These are phyloP conservation scores for Blastobotrys robertii DNA, from an alignment of 805 yeast species.

Conservation along the genomic window DNA sequence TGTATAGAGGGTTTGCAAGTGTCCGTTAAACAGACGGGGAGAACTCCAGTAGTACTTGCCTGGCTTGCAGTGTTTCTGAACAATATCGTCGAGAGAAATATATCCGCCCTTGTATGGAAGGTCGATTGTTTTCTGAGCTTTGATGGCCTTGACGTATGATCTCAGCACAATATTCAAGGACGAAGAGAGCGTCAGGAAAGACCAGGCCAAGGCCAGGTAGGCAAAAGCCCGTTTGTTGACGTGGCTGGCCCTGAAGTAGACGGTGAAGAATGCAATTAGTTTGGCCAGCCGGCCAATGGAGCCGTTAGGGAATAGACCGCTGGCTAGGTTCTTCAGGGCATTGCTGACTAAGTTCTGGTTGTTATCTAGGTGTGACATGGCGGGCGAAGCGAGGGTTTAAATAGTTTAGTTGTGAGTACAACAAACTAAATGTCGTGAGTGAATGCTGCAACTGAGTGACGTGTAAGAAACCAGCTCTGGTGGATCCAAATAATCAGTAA, in stretches of 20 bases:
- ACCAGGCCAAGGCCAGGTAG: no score
- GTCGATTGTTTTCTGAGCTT: slow-evolving; percentile 9
- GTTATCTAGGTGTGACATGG: background rate
- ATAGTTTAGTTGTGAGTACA: no score
- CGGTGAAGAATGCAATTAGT: no score
- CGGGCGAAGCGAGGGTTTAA: no score
- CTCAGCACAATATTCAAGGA: background rate
- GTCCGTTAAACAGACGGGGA: slow-evolving; percentile 61
- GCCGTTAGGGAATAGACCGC: no score
- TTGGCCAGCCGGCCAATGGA: no score
- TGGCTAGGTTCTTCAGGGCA: background rate
- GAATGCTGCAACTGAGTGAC: no score
- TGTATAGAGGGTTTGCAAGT: slow-evolving; percentile 68
- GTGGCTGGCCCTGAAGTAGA: no score
- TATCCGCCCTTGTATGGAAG: slow-evolving; percentile 13
- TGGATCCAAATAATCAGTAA: background rate
- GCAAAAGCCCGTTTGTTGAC: no score
- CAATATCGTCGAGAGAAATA: slow-evolving; percentile 23
- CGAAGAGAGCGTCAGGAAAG: slow-evolving; percentile 5
- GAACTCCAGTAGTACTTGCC: slow-evolving; percentile 44
- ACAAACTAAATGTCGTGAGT: no score
- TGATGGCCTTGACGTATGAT: slow-evolving; percentile 20
- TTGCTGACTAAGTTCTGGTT: background rate
- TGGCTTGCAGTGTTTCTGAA: slow-evolving; percentile 33
- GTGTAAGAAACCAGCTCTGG: background rate